Evolutionary conservation across 805 yeast species (phyloP), one percentile per base, ranked within the genome.

Genomic region (Starmera quercuum): DNA sequence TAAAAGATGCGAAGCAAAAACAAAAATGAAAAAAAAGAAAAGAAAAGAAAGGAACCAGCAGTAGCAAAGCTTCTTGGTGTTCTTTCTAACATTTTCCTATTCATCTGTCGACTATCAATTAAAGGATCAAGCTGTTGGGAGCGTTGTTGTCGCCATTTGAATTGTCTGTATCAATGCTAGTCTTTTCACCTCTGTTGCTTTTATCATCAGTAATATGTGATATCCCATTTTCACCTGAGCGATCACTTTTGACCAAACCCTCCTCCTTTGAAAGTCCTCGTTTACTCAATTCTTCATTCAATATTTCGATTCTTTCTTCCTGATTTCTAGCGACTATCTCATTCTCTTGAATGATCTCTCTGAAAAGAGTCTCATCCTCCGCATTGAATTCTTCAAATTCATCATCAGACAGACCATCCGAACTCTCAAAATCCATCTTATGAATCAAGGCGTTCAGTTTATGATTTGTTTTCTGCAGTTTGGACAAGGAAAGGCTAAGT

Each of bases 331-430:
- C 57, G n/a, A 78, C 82, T 3, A 51, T 48, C 10, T 61, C 54
- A 50, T 81, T 81, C 42, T 80, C 88, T 7, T 49, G 45, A 13
- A 78, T 63, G 8, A 78, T 66, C n/a, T 73, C 80, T 6, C 45
- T 50, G 53, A 71, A 80, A 12, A 81, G 47, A 12, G 57, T 51
- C n/a, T 60, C 47, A 46, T 79, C 85, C 10, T 61, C 62, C 5
- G 56, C 59, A 15, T 60, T 53, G 9, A 54, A 47, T 16, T 48
- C 50, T 11, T 33, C 42, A 10, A 35, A 31, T 13, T 38, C 44
- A 7, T 39, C 44, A 3, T 42, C 36, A 19, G 41, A 46, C 5
- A 47, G 54, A 14, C 55, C 63, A 16, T 51, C 52, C 5, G 37
- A 39, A 7, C 30, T 22, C 9, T 31, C 45, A 29, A 53, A 46